Base-by-base conservation (phyloP, 2,329 filamentous ascomycete genomes). In the Claviceps digitariae region DNA sequence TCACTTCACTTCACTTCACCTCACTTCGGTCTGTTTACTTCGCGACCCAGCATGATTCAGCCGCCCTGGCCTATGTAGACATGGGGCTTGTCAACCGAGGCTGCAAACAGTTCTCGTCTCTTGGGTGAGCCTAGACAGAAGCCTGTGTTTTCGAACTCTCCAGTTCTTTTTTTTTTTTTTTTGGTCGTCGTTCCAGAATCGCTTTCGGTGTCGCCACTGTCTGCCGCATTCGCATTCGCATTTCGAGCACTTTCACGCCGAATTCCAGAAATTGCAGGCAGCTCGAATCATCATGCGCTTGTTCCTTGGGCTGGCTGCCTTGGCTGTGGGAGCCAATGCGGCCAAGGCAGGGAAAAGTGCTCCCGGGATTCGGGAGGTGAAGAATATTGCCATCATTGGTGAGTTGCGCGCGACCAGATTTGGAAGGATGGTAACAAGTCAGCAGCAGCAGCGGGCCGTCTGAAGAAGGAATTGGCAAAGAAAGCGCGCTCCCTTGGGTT, bases 381-480 rank as follows among this genome's bases (percentile, higher is more conserved):
- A 62, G 55, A 69, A 68, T 52, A 61, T 69, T 48, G 67, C 67
- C 29, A 66, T 69, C 20, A 68, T 69, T 41, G 67, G 67, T 69
- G 52, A 55, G 66, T 64, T 41, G 17, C 34, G 27, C 9, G 12
- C 12, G 17, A 12, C 20, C 41, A 23, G 20, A 23, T 44, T 23
- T 20, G 5, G 17, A 10, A 10, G 7, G 8, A 6, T 41, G n/a
- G 20, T n/a, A n/a, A n/a, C n/a, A 41, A 41, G 40, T 4, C 20
- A 20, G 20, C 36, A n/a, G 12, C 3, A n/a, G n/a, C n/a, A n/a
- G n/a, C n/a, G n/a, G 17, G 6, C n/a, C 15, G 8, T n/a, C 17
- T n/a, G 27, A 29, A 29, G 27, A 4, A 29, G 27, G 8, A 4
- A 29, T 29, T 4, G 8, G 27, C 27, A 29, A 29, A 8, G 4